phyloP scores from a whole-genome alignment of 495 filamentous ascomycete species.

The Aspergillus coremiiformis region DNA sequence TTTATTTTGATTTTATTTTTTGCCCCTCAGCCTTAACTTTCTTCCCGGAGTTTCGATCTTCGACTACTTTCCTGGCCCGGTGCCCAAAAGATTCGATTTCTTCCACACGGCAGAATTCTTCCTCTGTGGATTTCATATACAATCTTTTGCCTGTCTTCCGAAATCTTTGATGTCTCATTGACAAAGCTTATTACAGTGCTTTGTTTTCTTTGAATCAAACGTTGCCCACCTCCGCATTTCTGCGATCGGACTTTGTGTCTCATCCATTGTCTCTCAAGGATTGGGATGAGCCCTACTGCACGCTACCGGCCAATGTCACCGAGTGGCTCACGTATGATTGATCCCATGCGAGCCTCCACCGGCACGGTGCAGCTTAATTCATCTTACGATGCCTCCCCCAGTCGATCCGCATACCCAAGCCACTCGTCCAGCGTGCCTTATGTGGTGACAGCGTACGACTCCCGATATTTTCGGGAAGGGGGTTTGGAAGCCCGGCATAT shows the following conservation, averaged over 20 bases:
- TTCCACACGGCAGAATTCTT: not conserved
- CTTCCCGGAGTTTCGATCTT: slow-evolving; percentile 1
- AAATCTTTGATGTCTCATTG: not conserved
- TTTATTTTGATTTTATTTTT: too few relatives aligned
- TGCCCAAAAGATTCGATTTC: slow-evolving; percentile 7
- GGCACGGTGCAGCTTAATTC: slow-evolving; percentile 36
- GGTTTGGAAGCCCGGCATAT: slow-evolving; percentile 33
- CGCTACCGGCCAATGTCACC: slow-evolving; percentile 32
- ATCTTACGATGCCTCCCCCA: slow-evolving; percentile 26
- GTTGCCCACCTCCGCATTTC: not conserved
- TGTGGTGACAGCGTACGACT: slow-evolving; percentile 20
- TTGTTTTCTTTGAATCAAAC: not conserved
- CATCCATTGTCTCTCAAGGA: slow-evolving; percentile 5
- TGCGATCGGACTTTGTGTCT: slow-evolving; percentile 2
- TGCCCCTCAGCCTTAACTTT: slow-evolving; percentile 4
- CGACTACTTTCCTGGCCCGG: slow-evolving; percentile 7
- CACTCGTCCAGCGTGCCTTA: slow-evolving; percentile 33
- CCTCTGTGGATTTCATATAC: not conserved
- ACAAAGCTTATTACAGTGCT: not conserved
- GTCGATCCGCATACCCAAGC: slow-evolving; percentile 24
- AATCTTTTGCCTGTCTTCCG: not conserved
- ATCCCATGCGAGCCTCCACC: slow-evolving; percentile 43
- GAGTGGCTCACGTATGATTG: slow-evolving; percentile 26
- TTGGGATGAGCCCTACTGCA: slow-evolving; percentile 18
- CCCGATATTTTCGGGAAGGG: slow-evolving; percentile 20